Base-by-base conservation (phyloP, 2,329 filamentous ascomycete species). In the Trichoderma endophyticum region DNA sequence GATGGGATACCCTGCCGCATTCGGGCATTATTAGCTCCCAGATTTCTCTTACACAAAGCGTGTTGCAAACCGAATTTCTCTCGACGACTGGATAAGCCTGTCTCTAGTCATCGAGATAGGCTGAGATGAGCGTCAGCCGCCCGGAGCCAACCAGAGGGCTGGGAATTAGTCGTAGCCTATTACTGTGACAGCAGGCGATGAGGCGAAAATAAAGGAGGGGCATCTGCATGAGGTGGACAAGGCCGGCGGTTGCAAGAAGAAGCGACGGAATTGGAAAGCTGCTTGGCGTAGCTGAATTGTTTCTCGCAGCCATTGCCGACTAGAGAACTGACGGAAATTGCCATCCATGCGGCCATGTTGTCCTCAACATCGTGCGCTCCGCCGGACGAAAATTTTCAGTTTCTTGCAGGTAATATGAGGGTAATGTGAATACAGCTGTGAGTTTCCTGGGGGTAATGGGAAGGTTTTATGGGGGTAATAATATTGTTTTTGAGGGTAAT, bases 1-100 rank as follows among this genome's bases (percentile, higher is more conserved):
- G 59, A 34, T 36, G 32, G 48, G 67, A n/a, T 59, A 34, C 54
- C 30, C 61, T 73, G 69, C 68, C 72, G 69, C 61, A 73, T 71
- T 71, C 68, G 71, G 68, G 71, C 61, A 63, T 64, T 48, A 57
- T 63, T 43, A 65, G 66, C 65, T 75, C 79, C 76, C 79, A 69
- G 75, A 77, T 80, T 81, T 81, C 79, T 81, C 78, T 81, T 80
- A 80, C 79, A 80, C 78, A 80, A 78, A 73, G 73, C 74, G 77
- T 77, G 77, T 80, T 79, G 79, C 79, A 79, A 80, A 78, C 76
- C 76, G 74, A 70, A 76, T 75, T 51, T 75, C 74, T 73, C 74
- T 73, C 69, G 69, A 56, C 73, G 71, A 75, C 74, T 74, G 76
- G 74, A 73, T 75, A 77, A 74, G 76, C 73, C 77, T 51, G 71